phyloP scores from a whole-genome alignment of 169 alveolate genomes.

The Plasmodium inui region DNA sequence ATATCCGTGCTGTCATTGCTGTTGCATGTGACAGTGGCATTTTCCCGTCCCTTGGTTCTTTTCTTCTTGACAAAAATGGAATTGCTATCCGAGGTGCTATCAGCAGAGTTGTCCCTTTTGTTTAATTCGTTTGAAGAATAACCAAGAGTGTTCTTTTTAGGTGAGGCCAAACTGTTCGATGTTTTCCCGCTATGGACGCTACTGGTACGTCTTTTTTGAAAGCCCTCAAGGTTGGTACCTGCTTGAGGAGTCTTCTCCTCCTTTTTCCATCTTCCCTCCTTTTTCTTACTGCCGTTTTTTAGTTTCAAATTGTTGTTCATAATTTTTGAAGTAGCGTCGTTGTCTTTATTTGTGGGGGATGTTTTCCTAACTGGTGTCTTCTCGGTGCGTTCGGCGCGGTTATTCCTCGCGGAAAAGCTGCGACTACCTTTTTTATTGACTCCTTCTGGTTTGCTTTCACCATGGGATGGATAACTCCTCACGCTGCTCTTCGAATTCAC shows the following conservation, averaged over 20 bases:
- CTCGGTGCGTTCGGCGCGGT: not conserved
- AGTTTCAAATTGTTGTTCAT: not conserved
- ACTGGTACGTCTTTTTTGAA: not conserved
- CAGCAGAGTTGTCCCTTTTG: not conserved
- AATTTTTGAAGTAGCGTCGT: not conserved
- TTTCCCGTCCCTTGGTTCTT: not conserved
- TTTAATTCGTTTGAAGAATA: not conserved
- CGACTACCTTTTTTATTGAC: not conserved
- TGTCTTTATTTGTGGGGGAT: not conserved
- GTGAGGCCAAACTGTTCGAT: not conserved
- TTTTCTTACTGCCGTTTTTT: not conserved
- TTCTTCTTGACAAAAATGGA: not conserved
- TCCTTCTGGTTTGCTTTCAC: not conserved
- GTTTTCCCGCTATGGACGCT: not conserved
- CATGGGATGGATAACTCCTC: not conserved
- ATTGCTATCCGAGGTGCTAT: not conserved
- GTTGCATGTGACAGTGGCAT: not conserved
- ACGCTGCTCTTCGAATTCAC: not conserved
- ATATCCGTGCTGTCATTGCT: conserved; percentile 44
- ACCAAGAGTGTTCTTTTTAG: not conserved
- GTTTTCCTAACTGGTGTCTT: not conserved
- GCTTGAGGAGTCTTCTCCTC: not conserved
- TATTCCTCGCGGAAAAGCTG: not conserved
- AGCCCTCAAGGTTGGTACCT: not conserved
- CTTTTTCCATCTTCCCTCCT: not conserved